A percentile compares a stretch with the other conserved stretches of the same genome.
These are phyloP conservation scores for Aphanomyces stellatus DNA, from an alignment of 352 stramenopile genomes.

Conservation along the genomic window DNA sequence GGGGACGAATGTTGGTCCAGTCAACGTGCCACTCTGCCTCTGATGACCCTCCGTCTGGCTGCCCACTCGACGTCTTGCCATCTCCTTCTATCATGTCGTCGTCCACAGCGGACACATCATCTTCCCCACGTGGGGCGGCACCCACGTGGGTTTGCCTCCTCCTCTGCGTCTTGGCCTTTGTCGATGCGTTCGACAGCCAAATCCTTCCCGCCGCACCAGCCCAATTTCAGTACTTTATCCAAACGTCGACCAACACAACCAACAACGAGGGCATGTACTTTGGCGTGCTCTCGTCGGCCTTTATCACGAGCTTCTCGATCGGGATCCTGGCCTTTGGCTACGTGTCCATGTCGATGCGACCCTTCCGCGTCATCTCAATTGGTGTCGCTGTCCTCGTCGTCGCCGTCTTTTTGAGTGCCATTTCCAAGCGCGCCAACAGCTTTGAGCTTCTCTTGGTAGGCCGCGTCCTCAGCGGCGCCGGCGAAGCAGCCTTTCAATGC, in stretches of 20 bases:
- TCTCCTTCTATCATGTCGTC: too few relatives aligned
- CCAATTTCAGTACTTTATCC: slow-evolving; percentile 91
- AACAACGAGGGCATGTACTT: slow-evolving; percentile 68
- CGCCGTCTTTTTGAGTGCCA: slow-evolving; percentile 77
- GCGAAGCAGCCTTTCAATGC: slow-evolving; percentile 89
- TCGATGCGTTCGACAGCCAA: slow-evolving; percentile 92
- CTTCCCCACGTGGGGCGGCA: too few relatives aligned
- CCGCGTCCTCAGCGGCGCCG: slow-evolving; percentile 80
- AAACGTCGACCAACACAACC: slow-evolving; percentile 42
- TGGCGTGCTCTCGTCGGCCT: slow-evolving; percentile 84
- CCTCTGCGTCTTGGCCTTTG: slow-evolving; percentile 86
- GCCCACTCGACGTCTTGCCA: too few relatives aligned
- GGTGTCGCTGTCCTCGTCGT: slow-evolving; percentile 87
- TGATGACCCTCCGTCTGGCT: too few relatives aligned
- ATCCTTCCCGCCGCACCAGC: slow-evolving; percentile 91
- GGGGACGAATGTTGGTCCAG: too few relatives aligned
- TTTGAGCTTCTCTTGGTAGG: slow-evolving; percentile 88
- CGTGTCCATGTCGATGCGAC: slow-evolving; percentile 76
- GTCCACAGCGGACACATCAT: too few relatives aligned
- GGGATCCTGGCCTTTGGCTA: slow-evolving; percentile 88
- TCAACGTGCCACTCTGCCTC: too few relatives aligned
- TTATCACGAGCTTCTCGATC: slow-evolving; percentile 90
- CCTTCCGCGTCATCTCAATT: slow-evolving; percentile 86
- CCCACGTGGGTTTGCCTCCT: slow-evolving; percentile 51
- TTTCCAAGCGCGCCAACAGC: slow-evolving; percentile 60